Percentiles rank a stretch among this genome's conserved stretches.
Conservation (phyloP, 1,139 yeast species). For the Keqinozyma sinolaborantium region DNA sequence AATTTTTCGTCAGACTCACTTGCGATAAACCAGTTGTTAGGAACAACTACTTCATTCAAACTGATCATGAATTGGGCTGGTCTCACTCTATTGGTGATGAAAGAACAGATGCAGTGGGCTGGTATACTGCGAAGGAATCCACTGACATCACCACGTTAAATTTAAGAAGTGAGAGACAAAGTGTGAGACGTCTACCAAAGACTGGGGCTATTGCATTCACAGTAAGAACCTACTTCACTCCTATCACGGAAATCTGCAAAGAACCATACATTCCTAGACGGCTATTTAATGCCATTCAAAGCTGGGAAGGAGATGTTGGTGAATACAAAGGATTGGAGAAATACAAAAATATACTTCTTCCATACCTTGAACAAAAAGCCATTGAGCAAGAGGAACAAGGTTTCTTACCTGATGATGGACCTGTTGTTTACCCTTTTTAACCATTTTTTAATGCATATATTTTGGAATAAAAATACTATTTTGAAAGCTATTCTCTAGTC, state of each 20-base stretch:
- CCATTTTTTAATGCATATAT: not conserved
- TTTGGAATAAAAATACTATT: no score
- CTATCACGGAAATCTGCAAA: conserved; percentile 47
- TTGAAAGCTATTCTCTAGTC: no score
- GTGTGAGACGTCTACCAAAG: conserved; percentile 62
- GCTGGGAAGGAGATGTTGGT: conserved; percentile 59
- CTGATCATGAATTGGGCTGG: conserved; percentile 64
- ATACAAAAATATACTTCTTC: conserved; percentile 51
- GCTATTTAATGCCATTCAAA: conserved; percentile 51
- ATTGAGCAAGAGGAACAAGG: conserved; percentile 50
- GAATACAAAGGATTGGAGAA: conserved; percentile 57
- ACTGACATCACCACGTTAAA: conserved; percentile 40
- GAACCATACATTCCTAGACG: conserved; percentile 63
- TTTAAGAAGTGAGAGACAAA: conserved; percentile 67
- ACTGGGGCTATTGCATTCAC: conserved; percentile 61
- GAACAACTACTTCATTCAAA: conserved; percentile 64
- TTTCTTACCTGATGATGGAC: conserved; percentile 32
- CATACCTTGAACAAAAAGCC: conserved; percentile 50
- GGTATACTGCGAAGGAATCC: conserved; percentile 59
- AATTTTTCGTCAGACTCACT: conserved; percentile 53
- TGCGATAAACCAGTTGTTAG: conserved; percentile 59
- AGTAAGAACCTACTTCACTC: conserved; percentile 59
- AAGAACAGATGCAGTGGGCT: conserved; percentile 44
- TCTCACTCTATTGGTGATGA: conserved; percentile 61
- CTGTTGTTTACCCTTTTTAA: conserved; percentile 40